Percentiles rank a stretch among this genome's conserved stretches.
Evolutionary conservation across 257 asterid species (phyloP).

Genomic region (Nicotiana obtusifolia): DNA sequence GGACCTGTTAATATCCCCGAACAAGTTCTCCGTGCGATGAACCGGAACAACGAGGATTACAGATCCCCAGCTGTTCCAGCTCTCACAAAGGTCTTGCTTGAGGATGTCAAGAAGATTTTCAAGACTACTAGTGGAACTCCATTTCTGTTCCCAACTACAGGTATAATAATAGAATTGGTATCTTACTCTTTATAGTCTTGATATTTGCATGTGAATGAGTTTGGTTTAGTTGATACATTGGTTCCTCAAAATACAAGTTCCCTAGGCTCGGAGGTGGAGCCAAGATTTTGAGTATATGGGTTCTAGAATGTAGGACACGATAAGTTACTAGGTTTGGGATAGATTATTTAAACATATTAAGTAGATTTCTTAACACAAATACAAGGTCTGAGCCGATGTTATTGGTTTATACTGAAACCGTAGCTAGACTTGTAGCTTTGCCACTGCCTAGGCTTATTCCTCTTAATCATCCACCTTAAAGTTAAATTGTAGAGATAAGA

Average conservation of each 20-base stretch:
- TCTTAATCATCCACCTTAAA: not conserved
- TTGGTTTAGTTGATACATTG: not conserved
- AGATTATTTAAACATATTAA: too few relatives aligned
- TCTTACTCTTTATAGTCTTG: not conserved
- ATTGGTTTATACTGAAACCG: accelerated
- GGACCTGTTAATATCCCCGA: slow-evolving; percentile 99
- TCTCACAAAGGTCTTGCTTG: slow-evolving; percentile 65
- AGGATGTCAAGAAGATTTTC: slow-evolving; percentile 93
- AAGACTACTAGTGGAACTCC: slow-evolving; percentile 95
- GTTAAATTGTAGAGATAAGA: not conserved
- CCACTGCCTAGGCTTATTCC: not conserved
- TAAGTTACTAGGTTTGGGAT: too few relatives aligned
- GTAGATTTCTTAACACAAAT: too few relatives aligned
- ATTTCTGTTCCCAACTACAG: slow-evolving; percentile 91
- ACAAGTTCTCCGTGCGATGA: slow-evolving; percentile 94
- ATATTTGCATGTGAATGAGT: not conserved
- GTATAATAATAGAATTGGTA: slow-evolving; percentile 17
- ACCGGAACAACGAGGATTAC: slow-evolving; percentile 92
- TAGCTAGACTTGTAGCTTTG: too few relatives aligned
- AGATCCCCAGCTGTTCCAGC: slow-evolving; percentile 97
- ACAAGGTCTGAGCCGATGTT: too few relatives aligned
- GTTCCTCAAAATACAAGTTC: too few relatives aligned
- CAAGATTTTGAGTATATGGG: too few relatives aligned
- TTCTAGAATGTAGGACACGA: too few relatives aligned
- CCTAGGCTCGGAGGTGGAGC: too few relatives aligned